Conservation (phyloP, 1,284 basidiomycete genomes). For the Boletus smithii region DNA sequence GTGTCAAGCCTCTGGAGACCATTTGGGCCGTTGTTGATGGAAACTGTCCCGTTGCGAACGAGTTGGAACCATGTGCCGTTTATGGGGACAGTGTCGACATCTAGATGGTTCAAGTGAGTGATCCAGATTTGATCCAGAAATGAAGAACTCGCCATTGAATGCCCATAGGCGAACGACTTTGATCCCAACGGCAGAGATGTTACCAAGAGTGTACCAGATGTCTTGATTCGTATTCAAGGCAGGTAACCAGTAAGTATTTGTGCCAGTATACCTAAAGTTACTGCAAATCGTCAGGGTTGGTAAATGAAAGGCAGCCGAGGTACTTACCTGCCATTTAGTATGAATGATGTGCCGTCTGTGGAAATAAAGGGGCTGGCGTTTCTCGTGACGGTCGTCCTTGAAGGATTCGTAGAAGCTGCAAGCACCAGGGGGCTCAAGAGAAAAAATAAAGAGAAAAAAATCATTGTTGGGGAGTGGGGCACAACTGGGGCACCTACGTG, state of each 20-base stretch:
- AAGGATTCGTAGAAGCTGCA: constrained; percentile 15
- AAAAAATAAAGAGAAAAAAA: constrained; percentile 10
- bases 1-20: constrained; percentile 68
- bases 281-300: constrained; percentile 31
- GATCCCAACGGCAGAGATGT: constrained; percentile 54
- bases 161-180: constrained; percentile 68
- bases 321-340: constrained; percentile 48
- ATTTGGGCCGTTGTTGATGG: constrained; percentile 60
- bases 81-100: constrained; percentile 52
- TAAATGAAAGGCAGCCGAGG: constrained; percentile 8
- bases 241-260: constrained; percentile 67
- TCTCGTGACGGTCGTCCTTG: constrained; percentile 15
- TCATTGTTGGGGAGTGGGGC: constrained; percentile 19
- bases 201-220: constrained; percentile 53
- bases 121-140: constrained; percentile 10
- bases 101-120: constrained; percentile 27
- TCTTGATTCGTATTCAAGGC: constrained; percentile 54
- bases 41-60: constrained; percentile 44
- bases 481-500: not conserved
- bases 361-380: constrained; percentile 39
- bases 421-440: constrained; percentile 18
- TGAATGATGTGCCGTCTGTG: constrained; percentile 42
- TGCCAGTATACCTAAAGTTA: constrained; percentile 54
- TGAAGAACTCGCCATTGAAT: constrained; percentile 46
- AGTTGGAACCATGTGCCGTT: constrained; percentile 58